Conservation (phyloP, 1,284 basidiomycete genomes). For the Hemileia vastatrix region DNA sequence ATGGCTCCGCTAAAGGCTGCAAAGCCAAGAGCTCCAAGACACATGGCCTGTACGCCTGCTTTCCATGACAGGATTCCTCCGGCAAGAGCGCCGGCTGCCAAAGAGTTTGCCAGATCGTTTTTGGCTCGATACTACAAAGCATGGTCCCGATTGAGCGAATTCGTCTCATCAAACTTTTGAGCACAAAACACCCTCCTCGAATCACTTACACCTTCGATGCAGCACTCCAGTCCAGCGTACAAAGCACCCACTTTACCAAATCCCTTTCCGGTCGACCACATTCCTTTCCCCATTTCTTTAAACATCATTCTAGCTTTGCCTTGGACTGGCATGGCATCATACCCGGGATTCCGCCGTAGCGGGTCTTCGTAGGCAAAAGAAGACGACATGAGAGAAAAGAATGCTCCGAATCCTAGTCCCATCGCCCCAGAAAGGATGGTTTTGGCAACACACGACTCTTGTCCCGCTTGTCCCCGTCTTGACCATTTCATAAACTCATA, state of each 20-base stretch:
- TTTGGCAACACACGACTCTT: slow-evolving; percentile 33
- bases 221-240: slow-evolving; percentile 88
- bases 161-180: too few species aligned
- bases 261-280: slow-evolving; percentile 63
- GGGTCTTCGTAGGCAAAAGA: slow-evolving; percentile 95
- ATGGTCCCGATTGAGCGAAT: too few species aligned
- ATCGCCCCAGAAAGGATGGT: slow-evolving; percentile 30
- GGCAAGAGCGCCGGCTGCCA: slow-evolving; percentile 49
- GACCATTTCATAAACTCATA: slow-evolving; percentile 33
- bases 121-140: slow-evolving; percentile 86
- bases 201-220: slow-evolving; percentile 81
- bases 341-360: slow-evolving; percentile 48
- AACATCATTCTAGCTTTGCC: slow-evolving; percentile 79
- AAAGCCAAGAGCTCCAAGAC: slow-evolving; percentile 76
- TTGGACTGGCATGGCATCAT: slow-evolving; percentile 49
- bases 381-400: slow-evolving; percentile 91
- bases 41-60: slow-evolving; percentile 62
- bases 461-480: slow-evolving; percentile 30
- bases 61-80: slow-evolving; percentile 74
- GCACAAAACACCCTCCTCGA: not conserved
- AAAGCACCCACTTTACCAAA: slow-evolving; percentile 91
- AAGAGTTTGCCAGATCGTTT: slow-evolving; percentile 78
- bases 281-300: slow-evolving; percentile 85
- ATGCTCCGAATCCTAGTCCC: slow-evolving; percentile 77
- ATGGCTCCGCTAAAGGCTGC: slow-evolving; percentile 82